These are phyloP conservation scores for Austropuccinia psidii DNA, from an alignment of 1,284 basidiomycete species.

Conservation along the genomic window DNA sequence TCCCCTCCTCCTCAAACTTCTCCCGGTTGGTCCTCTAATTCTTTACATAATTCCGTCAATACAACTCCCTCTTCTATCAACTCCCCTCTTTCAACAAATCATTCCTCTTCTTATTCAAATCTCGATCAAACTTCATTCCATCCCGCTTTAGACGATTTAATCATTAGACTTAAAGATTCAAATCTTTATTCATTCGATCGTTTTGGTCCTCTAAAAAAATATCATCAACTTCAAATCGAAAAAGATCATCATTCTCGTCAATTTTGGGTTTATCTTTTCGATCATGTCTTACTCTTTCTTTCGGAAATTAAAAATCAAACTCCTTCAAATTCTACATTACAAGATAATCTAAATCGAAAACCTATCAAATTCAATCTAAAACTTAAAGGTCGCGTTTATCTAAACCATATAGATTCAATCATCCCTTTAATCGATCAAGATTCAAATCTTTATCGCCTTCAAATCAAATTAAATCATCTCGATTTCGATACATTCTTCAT, in stretches of 20 bases:
- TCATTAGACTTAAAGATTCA: slow-evolving; percentile 17
- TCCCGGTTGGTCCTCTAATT: not conserved
- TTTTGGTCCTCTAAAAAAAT: slow-evolving; percentile 79
- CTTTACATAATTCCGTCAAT: not conserved
- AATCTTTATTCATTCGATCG: slow-evolving; percentile 64
- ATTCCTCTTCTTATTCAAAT: not conserved
- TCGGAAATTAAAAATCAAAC: slow-evolving; percentile 72
- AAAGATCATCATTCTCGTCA: slow-evolving; percentile 77
- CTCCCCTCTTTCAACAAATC: slow-evolving; percentile 1
- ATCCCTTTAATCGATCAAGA: slow-evolving; percentile 60
- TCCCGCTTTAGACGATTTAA: slow-evolving; percentile 9
- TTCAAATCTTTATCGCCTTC: slow-evolving; percentile 52
- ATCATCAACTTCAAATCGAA: slow-evolving; percentile 77
- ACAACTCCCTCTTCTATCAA: not conserved
- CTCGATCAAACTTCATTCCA: not conserved
- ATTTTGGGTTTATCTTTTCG: slow-evolving; percentile 91
- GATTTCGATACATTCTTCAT: slow-evolving; percentile 85
- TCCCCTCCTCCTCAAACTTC: not conserved
- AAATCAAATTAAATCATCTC: slow-evolving; percentile 92
- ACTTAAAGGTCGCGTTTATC: slow-evolving; percentile 87
- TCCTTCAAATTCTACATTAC: slow-evolving; percentile 45
- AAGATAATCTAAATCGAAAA: slow-evolving; percentile 47
- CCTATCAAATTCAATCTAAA: too few relatives aligned
- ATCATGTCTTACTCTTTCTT: slow-evolving; percentile 91
- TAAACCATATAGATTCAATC: slow-evolving; percentile 74